These are phyloP conservation scores for Leptosphaerulina australis DNA, from an alignment of 2,329 filamentous ascomycete genomes.

Conservation along the genomic window DNA sequence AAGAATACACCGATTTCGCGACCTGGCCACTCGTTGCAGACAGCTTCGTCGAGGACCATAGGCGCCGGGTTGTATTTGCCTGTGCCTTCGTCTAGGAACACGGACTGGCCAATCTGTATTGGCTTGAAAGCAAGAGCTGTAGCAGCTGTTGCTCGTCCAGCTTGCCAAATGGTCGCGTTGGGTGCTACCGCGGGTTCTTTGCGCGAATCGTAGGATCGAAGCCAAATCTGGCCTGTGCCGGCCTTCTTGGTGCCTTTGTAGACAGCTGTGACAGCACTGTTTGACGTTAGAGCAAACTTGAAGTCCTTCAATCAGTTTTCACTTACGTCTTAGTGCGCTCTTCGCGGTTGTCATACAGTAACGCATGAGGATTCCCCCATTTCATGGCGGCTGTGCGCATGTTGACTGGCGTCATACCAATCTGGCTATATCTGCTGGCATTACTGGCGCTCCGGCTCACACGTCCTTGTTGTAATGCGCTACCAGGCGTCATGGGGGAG, in stretches of 20 bases:
- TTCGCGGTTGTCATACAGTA: constrained; percentile 86
- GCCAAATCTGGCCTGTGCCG: constrained; percentile 67
- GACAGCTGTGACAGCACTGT: constrained; percentile 84
- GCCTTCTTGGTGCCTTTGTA: constrained; percentile 80
- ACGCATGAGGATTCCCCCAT: constrained; percentile 82
- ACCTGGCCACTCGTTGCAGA: constrained; percentile 92
- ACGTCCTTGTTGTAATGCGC: constrained; percentile 31
- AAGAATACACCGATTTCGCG: constrained; percentile 90
- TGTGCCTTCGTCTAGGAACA: constrained; percentile 90
- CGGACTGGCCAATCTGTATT: constrained; percentile 88
- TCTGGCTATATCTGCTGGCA: constrained; percentile 82
- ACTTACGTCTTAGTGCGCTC: constrained; percentile 88
- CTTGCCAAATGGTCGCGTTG: constrained; percentile 96
- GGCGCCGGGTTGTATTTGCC: constrained; percentile 93
- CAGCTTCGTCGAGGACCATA: constrained; percentile 84
- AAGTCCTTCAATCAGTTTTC: accelerated
- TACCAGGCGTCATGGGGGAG: constrained; percentile 50
- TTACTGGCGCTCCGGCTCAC: constrained; percentile 72
- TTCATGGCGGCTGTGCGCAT: constrained; percentile 57
- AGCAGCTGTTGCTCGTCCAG: constrained; percentile 89
- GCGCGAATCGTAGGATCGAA: constrained; percentile 94
- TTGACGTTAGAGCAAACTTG: constrained; percentile 22
- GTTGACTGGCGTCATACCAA: constrained; percentile 66
- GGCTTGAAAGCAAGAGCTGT: constrained; percentile 95
- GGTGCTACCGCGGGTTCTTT: constrained; percentile 90